Base-by-base conservation (phyloP, 805 yeast genomes). In the Metschnikowia cubensis region DNA sequence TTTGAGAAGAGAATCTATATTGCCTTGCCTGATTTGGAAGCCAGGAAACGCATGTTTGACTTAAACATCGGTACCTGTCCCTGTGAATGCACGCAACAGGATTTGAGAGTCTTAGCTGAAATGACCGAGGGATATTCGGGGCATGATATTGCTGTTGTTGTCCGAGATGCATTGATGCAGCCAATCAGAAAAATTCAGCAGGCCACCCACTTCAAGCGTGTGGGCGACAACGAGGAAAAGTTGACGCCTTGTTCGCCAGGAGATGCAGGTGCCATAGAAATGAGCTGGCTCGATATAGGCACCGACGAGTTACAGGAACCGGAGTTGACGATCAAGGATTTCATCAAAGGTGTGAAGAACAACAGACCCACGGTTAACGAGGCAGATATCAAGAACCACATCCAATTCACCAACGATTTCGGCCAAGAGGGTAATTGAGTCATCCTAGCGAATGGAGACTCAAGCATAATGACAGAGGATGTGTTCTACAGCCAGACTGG, bases 111-210 rank as follows among this genome's bases (percentile, higher is more conserved):
- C 1, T 75, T 94, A 56, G 97, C 94, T 0, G 90, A 86, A 50
- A 85, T 94, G 90, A 92, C 98, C 0, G 96, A 89, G 5, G 99
- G 99, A 8, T 92, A 94, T 68, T 89, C 97, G 1, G 99, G 99
- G 47, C 96, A 92, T 65, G 99, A 94, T 77, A 81, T 94, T 38
- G 92, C 97, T 0, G 97, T 94, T 33, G 96, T 90, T 10, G 99
- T 94, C 3, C 83, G 96, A 60, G 99, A 94, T 68, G 98, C 98
- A 0, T 74, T 94, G 58, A 94, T 94, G 99, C 95, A 92, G 68
- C 99, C 99, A 1, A 89, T 94, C 51, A 80, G 99, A 60, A 90
- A 89, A 65, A 89, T 94, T 55, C 98, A 92, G 68, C 85, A 82
- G 62, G 97, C 99, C 0, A 94, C 99, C 0, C 99, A 94, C 74